Conservation (phyloP, 352 stramenopile species). For the Bremia lactucae region DNA sequence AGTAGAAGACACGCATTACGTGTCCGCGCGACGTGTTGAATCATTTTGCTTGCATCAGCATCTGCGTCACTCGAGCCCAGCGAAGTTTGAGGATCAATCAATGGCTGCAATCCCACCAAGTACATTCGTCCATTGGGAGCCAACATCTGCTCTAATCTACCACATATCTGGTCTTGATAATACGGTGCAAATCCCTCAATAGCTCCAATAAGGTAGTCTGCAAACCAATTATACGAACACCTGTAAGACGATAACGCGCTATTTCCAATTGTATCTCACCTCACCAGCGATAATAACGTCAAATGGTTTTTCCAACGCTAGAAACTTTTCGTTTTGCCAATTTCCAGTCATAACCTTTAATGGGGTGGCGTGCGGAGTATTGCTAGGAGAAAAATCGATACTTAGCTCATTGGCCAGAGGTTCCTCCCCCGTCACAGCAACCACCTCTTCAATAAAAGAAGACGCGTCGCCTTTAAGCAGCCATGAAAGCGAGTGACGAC, state of each 20-base stretch:
- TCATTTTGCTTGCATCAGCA: slow-evolving; percentile 25
- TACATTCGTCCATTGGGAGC: slow-evolving; percentile 82
- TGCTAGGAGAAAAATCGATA: slow-evolving; percentile 21
- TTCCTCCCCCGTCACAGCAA: slow-evolving; percentile 68
- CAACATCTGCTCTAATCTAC: slow-evolving; percentile 60
- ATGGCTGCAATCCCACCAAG: slow-evolving; percentile 78
- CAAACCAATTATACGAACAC: background rate
- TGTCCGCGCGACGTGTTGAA: slow-evolving; percentile 60
- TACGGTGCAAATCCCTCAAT: slow-evolving; percentile 89
- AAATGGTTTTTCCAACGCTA: slow-evolving; percentile 47
- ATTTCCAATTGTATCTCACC: background rate
- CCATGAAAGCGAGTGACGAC: slow-evolving; percentile 84
- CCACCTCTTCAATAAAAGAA: slow-evolving; percentile 24
- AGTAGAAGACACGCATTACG: slow-evolving; percentile 87
- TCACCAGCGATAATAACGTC: slow-evolving; percentile 69
- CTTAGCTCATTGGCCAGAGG: slow-evolving; percentile 34
- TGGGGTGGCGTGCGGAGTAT: slow-evolving; percentile 21
- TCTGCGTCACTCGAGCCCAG: slow-evolving; percentile 11
- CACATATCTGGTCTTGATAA: slow-evolving; percentile 63
- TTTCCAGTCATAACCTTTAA: slow-evolving; percentile 54
- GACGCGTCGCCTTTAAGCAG: slow-evolving; percentile 32
- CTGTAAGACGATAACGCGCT: too few relatives aligned
- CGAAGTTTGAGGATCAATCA: slow-evolving; percentile 46
- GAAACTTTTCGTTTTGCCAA: slow-evolving; percentile 54
- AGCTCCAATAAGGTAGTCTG: slow-evolving; percentile 88